Conservation (phyloP, 169 alveolate species). For the Eimeria maxima region DNA sequence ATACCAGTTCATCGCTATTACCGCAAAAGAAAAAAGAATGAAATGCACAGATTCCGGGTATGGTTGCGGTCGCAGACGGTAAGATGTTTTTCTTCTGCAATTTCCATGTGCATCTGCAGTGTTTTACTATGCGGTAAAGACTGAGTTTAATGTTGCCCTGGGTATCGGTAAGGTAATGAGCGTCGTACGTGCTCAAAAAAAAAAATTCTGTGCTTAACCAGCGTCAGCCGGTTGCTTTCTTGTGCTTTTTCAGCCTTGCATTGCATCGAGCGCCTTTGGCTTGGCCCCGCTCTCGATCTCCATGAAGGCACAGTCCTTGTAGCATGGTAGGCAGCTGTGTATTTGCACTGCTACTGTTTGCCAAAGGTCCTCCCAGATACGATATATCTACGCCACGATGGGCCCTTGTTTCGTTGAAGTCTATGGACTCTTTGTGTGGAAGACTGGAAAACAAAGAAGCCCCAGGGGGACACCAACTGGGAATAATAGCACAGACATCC, state of each 20-base stretch:
- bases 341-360: not conserved
- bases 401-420: not conserved
- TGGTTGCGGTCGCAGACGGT: too few species aligned
- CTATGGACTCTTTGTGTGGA: slow-evolving; percentile 18
- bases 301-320: slow-evolving; percentile 55
- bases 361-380: not conserved
- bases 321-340: slow-evolving; percentile 37
- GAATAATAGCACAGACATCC: slow-evolving; percentile 5
- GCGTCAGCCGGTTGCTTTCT: not conserved
- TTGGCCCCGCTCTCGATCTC: slow-evolving; percentile 53
- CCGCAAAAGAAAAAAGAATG: not conserved
- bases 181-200: not conserved
- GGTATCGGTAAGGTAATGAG: not conserved
- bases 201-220: not conserved
- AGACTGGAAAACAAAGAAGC: not conserved
- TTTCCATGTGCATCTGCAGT: not conserved
- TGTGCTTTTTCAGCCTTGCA: not conserved
- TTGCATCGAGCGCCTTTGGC: not conserved
- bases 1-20: too few species aligned
- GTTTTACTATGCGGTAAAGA: not conserved
- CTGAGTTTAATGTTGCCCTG: not conserved
- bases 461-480: slow-evolving; percentile 22
- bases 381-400: not conserved
- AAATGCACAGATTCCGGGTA: not conserved
- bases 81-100: not conserved